A percentile compares a stretch with the other conserved stretches of the same genome.
Conservation (phyloP, 2,329 filamentous ascomycete species). For the Ascocoryne sarcoides region DNA sequence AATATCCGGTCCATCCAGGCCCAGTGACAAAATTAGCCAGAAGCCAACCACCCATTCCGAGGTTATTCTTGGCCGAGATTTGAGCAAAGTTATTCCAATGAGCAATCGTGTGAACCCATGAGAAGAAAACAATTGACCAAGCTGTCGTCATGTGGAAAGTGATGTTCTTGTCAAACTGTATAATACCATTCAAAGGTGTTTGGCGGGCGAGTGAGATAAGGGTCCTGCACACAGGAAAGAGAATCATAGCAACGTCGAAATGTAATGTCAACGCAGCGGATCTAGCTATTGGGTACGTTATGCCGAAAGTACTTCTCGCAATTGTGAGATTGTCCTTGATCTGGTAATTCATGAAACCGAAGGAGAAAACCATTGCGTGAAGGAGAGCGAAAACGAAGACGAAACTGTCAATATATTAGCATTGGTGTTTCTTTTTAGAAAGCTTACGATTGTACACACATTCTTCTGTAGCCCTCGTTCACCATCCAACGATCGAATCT, state of each 20-base stretch:
- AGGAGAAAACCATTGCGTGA: constrained; percentile 69
- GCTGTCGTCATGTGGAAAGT: constrained; percentile 79
- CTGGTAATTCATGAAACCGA: constrained; percentile 72
- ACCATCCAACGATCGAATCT: constrained; percentile 83
- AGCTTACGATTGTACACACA: constrained; percentile 44
- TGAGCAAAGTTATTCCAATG: constrained; percentile 84
- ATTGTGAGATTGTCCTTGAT: constrained; percentile 65
- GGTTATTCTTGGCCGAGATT: constrained; percentile 63
- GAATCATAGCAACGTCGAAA: constrained; percentile 70
- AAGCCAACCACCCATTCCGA: constrained; percentile 71
- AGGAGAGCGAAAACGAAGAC: constrained; percentile 66
- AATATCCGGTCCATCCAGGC: constrained; percentile 77
- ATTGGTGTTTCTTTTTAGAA: constrained; percentile 2
- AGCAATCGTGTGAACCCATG: constrained; percentile 76
- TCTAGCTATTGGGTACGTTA: constrained; percentile 69
- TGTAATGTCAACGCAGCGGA: constrained; percentile 69
- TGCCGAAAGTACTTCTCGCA: constrained; percentile 60
- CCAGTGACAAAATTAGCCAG: constrained; percentile 70
- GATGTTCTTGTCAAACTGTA: constrained; percentile 85
- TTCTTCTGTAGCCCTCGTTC: constrained; percentile 73
- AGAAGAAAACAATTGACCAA: constrained; percentile 84
- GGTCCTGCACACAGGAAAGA: constrained; percentile 76
- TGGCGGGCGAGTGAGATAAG: constrained; percentile 73
- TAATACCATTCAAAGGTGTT: constrained; percentile 76
- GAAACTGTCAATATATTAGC: constrained; percentile 45